phyloP scores from a whole-genome alignment of 2,329 filamentous ascomycete genomes.

The Volutella citrinella region DNA sequence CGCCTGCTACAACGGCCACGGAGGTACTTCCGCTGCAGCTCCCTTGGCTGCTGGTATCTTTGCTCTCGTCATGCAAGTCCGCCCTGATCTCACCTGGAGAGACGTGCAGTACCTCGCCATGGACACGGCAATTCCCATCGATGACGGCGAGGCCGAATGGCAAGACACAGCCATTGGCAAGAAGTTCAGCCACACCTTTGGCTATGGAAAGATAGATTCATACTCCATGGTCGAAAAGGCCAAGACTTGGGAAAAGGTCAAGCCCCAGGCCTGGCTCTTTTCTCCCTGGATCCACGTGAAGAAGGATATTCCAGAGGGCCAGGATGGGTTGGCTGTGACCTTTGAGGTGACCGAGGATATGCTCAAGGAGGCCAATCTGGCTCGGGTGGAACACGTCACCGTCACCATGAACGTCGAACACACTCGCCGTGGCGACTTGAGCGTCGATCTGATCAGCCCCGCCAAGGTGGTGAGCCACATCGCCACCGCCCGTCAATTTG shows the following conservation, averaged over 20 bases:
- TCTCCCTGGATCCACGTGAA: conserved; percentile 93
- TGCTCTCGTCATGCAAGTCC: conserved; percentile 78
- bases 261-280: conserved; percentile 92
- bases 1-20: conserved; percentile 76
- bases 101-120: conserved; percentile 91
- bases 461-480: conserved; percentile 79
- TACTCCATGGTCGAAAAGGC: conserved; percentile 81
- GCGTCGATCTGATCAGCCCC: conserved; percentile 87
- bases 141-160: conserved; percentile 70
- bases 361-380: conserved; percentile 78
- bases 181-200: conserved; percentile 90
- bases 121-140: conserved; percentile 77
- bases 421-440: conserved; percentile 82
- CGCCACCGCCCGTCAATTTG: conserved; percentile 68
- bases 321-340: conserved; percentile 72
- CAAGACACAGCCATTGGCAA: conserved; percentile 77
- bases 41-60: conserved; percentile 91
- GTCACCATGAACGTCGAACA: conserved; percentile 97
- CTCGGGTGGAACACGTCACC: conserved; percentile 88
- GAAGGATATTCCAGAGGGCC: conserved; percentile 79
- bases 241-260: conserved; percentile 82
- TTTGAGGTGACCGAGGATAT: conserved; percentile 81
- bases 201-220: conserved; percentile 92
- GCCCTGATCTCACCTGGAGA: conserved; percentile 87
- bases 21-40: conserved; percentile 92